These are phyloP conservation scores for Trametes polyzona DNA, from an alignment of 1,284 basidiomycete species.

Conservation along the genomic window DNA sequence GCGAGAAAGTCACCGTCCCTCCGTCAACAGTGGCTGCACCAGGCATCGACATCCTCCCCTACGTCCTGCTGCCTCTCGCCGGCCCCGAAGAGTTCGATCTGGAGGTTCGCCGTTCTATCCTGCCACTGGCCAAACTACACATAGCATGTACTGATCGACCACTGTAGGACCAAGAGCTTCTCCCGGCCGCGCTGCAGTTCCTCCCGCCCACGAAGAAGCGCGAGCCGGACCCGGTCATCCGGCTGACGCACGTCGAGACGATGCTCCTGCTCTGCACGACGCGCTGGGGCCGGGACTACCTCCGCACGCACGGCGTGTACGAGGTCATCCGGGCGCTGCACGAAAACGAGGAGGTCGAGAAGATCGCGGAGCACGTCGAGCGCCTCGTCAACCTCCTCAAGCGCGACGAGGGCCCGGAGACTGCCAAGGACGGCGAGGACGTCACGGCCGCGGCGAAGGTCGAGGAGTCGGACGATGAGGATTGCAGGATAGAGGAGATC, in stretches of 20 bases:
- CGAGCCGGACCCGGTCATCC: constrained; percentile 80
- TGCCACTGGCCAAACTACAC: too few species aligned
- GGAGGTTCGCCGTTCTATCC: constrained; percentile 55
- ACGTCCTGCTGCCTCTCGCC: constrained; percentile 88
- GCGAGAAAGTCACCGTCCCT: constrained; percentile 49
- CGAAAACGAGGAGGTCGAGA: constrained; percentile 79
- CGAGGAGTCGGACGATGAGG: constrained; percentile 48
- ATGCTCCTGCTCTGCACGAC: constrained; percentile 90
- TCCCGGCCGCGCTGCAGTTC: constrained; percentile 88
- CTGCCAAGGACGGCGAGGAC: constrained; percentile 36
- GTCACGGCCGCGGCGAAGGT: constrained; percentile 24
- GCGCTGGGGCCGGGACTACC: constrained; percentile 82
- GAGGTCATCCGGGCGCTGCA: constrained; percentile 85
- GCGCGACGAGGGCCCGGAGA: constrained; percentile 65
- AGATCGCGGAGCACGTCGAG: constrained; percentile 65
- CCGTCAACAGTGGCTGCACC: constrained; percentile 65
- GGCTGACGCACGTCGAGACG: constrained; percentile 88
- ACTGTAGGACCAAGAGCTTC: constrained; percentile 84
- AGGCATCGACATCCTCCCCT: constrained; percentile 83
- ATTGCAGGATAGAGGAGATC: constrained; percentile 48
- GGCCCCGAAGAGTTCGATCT: constrained; percentile 94
- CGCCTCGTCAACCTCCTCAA: constrained; percentile 78
- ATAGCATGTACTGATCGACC: not conserved
- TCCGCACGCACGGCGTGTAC: constrained; percentile 86
- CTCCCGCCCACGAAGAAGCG: constrained; percentile 84